These are phyloP conservation scores for Nigrograna mackinnonii DNA, from an alignment of 2,329 filamentous ascomycete species.

Conservation along the genomic window DNA sequence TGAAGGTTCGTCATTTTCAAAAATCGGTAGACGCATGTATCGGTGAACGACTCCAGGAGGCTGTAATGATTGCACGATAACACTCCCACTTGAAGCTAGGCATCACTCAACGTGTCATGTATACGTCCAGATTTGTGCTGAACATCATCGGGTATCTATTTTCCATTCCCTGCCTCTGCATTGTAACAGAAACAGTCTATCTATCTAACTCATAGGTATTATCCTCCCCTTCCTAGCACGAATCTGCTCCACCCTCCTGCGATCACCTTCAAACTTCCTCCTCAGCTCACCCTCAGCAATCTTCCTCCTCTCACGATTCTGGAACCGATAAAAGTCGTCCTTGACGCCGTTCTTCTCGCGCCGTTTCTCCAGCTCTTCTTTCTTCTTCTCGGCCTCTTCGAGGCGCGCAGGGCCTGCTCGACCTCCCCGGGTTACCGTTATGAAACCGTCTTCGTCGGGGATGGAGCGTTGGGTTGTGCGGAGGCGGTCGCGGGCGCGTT, in stretches of 20 bases:
- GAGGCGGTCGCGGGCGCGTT: slow-evolving; percentile 68
- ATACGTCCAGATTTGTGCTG: too few species aligned
- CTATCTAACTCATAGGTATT: slow-evolving; percentile 28
- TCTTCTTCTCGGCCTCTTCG: slow-evolving; percentile 65
- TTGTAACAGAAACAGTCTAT: too few species aligned
- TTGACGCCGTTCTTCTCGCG: slow-evolving; percentile 60
- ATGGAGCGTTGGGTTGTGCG: slow-evolving; percentile 70
- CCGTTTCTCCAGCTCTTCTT: slow-evolving; percentile 56
- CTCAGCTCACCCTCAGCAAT: slow-evolving; percentile 70
- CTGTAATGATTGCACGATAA: too few species aligned
- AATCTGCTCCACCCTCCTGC: slow-evolving; percentile 71
- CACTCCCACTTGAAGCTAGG: too few species aligned
- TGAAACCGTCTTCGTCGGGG: slow-evolving; percentile 93
- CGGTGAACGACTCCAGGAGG: too few species aligned
- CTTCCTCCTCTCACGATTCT: slow-evolving; percentile 79
- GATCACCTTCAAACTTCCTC: slow-evolving; percentile 76
- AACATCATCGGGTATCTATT: too few species aligned
- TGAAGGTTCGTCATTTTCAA: too few species aligned
- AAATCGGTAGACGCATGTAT: too few species aligned
- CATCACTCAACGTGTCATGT: too few species aligned
- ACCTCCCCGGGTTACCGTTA: slow-evolving; percentile 84
- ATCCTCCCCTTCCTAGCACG: slow-evolving; percentile 59
- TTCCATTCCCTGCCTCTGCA: too few species aligned
- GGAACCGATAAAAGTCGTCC: slow-evolving; percentile 82
- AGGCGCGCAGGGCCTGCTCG: slow-evolving; percentile 72